Evolutionary conservation across 2,329 filamentous ascomycete genomes (phyloP).

Genomic region (Rachicladosporium sp.): DNA sequence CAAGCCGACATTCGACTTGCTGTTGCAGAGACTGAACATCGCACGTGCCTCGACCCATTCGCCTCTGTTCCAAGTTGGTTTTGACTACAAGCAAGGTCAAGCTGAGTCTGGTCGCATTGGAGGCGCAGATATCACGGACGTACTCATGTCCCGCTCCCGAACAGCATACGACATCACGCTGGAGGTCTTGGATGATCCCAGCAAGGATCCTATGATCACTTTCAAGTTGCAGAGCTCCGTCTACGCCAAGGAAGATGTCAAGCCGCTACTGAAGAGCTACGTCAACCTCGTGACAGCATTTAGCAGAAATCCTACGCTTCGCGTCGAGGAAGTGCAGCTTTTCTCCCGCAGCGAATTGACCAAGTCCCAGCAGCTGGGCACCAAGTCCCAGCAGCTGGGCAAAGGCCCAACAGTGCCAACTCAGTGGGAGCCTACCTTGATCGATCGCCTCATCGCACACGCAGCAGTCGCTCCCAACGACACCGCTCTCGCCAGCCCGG

Average conservation of each 20-base stretch:
- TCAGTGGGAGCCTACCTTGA: too few species aligned
- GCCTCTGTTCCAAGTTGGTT: constrained; percentile 27
- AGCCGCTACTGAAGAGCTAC: neutral
- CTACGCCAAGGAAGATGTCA: neutral
- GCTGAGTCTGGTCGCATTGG: neutral
- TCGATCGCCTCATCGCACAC: too few species aligned
- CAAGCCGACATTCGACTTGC: constrained; percentile 21
- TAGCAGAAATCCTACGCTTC: neutral
- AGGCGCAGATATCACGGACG: neutral
- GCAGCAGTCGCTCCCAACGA: too few species aligned
- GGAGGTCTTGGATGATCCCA: neutral
- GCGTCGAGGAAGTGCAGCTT: neutral
- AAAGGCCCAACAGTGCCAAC: too few species aligned
- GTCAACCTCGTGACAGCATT: neutral
- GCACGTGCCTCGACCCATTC: constrained; percentile 13
- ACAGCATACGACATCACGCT: neutral
- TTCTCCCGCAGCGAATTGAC: too few species aligned
- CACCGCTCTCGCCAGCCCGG: too few species aligned
- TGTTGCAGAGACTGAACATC: constrained; percentile 21
- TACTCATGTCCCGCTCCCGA: neutral
- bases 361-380: too few species aligned
- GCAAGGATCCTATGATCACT: neutral
- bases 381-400: too few species aligned
- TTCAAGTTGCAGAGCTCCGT: neutral
- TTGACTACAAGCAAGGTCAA: constrained; percentile 18